Percentiles rank a stretch among this genome's conserved stretches.
phyloP scores from a whole-genome alignment of 805 yeast genomes.

The Yamadazyma endophytica region DNA sequence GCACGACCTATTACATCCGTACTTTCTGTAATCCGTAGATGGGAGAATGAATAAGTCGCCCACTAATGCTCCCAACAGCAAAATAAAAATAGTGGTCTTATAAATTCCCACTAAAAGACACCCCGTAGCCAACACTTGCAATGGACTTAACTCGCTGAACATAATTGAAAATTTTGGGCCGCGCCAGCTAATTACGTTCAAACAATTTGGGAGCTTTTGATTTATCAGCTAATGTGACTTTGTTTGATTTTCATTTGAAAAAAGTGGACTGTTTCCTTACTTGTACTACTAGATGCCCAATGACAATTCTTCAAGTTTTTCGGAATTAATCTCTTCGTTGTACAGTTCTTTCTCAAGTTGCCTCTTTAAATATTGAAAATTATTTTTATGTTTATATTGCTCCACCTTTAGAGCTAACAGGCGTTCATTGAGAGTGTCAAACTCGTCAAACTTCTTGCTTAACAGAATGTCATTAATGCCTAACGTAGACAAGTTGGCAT shows the following conservation, averaged over 20 bases:
- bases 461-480: constrained; percentile 9
- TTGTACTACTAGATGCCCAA: constrained; percentile 10
- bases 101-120: constrained; percentile 59
- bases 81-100: constrained; percentile 48
- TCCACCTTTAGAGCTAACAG: constrained; percentile 22
- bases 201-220: no score
- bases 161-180: no score
- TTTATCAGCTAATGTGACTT: no score
- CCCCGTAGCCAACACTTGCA: constrained; percentile 16
- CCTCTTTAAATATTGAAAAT: constrained; percentile 15
- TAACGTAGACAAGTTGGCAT: no score
- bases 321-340: constrained; percentile 36
- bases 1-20: constrained; percentile 67
- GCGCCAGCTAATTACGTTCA: no score
- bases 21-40: constrained; percentile 52
- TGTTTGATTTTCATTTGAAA: neutral
- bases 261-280: neutral
- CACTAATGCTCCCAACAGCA: constrained; percentile 52
- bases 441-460: constrained; percentile 22
- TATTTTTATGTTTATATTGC: constrained; percentile 16
- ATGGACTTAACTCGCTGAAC: constrained; percentile 8
- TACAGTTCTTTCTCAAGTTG: constrained; percentile 29
- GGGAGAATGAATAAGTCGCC: constrained; percentile 56
- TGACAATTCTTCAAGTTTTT: constrained; percentile 48
- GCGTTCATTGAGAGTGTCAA: constrained; percentile 19